These are phyloP conservation scores for Solanum sejunctum DNA, from an alignment of 257 asterid genomes.

Conservation along the genomic window DNA sequence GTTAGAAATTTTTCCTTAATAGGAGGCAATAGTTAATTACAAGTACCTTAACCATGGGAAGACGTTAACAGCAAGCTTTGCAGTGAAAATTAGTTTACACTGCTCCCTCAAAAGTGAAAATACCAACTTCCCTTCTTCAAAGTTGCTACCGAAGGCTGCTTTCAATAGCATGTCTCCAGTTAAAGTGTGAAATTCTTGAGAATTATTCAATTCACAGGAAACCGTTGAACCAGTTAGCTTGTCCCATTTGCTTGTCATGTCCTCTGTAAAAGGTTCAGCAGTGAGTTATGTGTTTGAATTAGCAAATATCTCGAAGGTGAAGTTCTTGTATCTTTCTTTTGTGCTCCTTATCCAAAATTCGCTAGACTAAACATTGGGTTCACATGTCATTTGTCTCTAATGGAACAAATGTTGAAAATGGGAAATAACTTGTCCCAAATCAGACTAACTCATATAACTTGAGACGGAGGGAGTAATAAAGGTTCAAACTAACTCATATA, in stretches of 20 bases:
- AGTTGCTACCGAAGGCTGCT: slow-evolving; percentile 11
- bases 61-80: slow-evolving; percentile 2
- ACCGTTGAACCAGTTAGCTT: neutral
- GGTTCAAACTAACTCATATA: too few relatives aligned
- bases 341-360: too few relatives aligned
- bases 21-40: neutral
- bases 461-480: too few relatives aligned
- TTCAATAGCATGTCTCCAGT: slow-evolving; percentile 7
- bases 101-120: slow-evolving; percentile 12
- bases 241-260: slow-evolving; percentile 3
- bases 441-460: too few relatives aligned
- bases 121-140: slow-evolving; percentile 8
- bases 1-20: neutral
- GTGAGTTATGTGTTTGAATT: too few relatives aligned
- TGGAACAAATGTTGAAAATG: too few relatives aligned
- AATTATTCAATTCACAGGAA: slow-evolving; percentile 3
- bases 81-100: slow-evolving; percentile 5
- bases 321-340: too few relatives aligned
- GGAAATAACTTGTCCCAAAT: too few relatives aligned
- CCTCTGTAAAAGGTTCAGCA: neutral
- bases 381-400: too few relatives aligned
- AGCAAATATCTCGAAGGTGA: too few relatives aligned
- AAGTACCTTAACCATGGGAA: slow-evolving; percentile 12
- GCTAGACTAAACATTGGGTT: too few relatives aligned
- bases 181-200: slow-evolving; percentile 4